Conservation (phyloP, 805 yeast species). For the Wickerhamomyces chambardii region DNA sequence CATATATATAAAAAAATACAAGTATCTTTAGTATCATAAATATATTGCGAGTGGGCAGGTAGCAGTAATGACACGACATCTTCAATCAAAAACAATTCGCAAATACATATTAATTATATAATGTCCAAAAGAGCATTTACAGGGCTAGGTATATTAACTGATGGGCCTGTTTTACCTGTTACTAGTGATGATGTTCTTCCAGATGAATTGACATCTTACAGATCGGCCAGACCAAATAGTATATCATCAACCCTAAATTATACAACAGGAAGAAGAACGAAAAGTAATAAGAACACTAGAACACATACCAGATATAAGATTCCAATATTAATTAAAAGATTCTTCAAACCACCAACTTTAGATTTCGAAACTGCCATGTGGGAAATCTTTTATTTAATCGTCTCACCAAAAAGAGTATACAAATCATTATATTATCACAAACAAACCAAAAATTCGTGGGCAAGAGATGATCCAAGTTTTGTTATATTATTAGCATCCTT, state of each 20-base stretch:
- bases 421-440: conserved; percentile 74
- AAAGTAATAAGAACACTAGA: neutral
- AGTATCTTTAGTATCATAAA: no score
- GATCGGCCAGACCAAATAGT: conserved; percentile 12
- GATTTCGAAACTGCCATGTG: conserved; percentile 91
- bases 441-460: conserved; percentile 72
- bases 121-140: neutral
- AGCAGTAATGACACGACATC: no score
- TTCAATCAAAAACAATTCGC: no score
- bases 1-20: no score
- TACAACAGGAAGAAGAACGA: conserved; percentile 1
- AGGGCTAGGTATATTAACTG: neutral
- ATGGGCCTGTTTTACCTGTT: conserved; percentile 9
- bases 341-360: conserved; percentile 67
- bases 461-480: conserved; percentile 90
- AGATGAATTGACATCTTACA: conserved; percentile 14
- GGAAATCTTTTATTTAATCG: conserved; percentile 73
- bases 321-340: conserved; percentile 30
- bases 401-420: conserved; percentile 76
- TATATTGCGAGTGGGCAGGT: no score
- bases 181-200: conserved; percentile 7
- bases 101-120: no score
- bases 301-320: conserved; percentile 12
- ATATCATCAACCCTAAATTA: neutral
- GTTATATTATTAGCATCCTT: conserved; percentile 62